These are phyloP conservation scores for Emydomyces testavorans DNA, from an alignment of 2,329 filamentous ascomycete genomes.

Conservation along the genomic window DNA sequence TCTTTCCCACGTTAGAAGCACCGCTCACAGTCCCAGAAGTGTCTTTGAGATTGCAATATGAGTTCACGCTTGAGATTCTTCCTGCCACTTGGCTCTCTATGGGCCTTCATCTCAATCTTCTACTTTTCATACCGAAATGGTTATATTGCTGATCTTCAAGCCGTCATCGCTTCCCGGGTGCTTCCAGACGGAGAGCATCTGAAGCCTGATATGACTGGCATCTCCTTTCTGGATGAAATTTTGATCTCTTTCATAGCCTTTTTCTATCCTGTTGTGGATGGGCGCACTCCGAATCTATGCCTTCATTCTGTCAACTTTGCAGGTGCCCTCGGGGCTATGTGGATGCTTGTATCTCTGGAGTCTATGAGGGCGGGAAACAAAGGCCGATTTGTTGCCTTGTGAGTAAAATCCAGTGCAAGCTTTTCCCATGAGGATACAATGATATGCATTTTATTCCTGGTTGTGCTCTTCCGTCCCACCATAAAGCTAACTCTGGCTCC, in stretches of 20 bases:
- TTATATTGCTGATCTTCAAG: conserved; percentile 17
- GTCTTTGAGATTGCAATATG: not conserved
- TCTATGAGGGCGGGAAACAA: conserved; percentile 27
- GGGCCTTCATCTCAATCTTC: conserved; percentile 22
- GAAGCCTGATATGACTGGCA: conserved; percentile 27
- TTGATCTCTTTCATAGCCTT: conserved; percentile 28
- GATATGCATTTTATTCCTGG: not conserved
- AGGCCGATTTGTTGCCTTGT: conserved; percentile 1
- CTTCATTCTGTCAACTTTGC: conserved; percentile 32
- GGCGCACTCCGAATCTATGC: conserved; percentile 26
- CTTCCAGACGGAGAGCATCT: conserved; percentile 23
- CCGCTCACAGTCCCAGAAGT: not conserved
- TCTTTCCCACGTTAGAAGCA: not conserved
- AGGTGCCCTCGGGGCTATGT: conserved; percentile 34
- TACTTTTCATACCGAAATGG: conserved; percentile 27
- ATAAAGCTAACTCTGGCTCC: not conserved
- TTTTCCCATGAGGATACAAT: too few species aligned
- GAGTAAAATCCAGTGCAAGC: not conserved
- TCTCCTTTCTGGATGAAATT: conserved; percentile 25
- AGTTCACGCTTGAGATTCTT: conserved; percentile 4
- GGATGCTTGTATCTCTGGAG: conserved; percentile 36
- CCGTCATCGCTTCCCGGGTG: conserved; percentile 19
- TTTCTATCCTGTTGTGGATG: conserved; percentile 33
- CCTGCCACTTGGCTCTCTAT: conserved; percentile 25
- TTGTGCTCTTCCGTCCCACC: not conserved